Evolutionary conservation across 2,329 filamentous ascomycete genomes (phyloP).

Genomic region (Cryphonectria nitschkei): DNA sequence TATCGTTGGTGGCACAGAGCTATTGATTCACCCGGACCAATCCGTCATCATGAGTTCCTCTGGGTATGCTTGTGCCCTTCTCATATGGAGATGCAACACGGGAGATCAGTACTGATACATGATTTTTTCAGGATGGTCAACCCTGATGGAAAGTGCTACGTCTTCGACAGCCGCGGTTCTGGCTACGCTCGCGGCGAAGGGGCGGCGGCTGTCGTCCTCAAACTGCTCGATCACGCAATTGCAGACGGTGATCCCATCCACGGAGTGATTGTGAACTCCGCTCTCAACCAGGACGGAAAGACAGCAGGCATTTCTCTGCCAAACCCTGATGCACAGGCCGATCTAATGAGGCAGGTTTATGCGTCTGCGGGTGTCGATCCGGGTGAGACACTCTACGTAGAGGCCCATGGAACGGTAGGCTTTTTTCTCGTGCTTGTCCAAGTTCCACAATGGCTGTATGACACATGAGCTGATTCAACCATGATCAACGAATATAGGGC

Average conservation of each 20-base stretch:
- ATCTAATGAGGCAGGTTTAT: conserved; percentile 33
- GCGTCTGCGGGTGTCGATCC: conserved; percentile 28
- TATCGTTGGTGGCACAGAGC: conserved; percentile 35
- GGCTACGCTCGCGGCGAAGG: conserved; percentile 46
- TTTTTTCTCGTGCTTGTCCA: background rate
- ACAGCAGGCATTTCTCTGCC: conserved; percentile 44
- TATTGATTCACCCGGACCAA: conserved; percentile 35
- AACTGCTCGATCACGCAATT: conserved; percentile 43
- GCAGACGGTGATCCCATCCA: conserved; percentile 37
- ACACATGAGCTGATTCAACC: background rate
- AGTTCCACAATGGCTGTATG: background rate
- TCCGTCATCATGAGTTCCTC: conserved; percentile 29
- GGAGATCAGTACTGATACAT: background rate
- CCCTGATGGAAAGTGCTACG: conserved; percentile 32
- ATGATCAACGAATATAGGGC: background rate
- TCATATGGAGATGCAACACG: conserved; percentile 6
- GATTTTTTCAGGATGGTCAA: conserved; percentile 26
- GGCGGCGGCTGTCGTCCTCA: conserved; percentile 42
- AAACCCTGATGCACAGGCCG: conserved; percentile 32
- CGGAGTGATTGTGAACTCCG: conserved; percentile 39
- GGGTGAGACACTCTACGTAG: conserved; percentile 32
- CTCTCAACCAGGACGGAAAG: conserved; percentile 44
- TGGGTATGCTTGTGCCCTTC: conserved; percentile 10
- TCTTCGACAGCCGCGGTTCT: conserved; percentile 39
- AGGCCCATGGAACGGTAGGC: conserved; percentile 37